phyloP scores from a whole-genome alignment of 1,139 yeast species.

The Diutina ranongensis region DNA sequence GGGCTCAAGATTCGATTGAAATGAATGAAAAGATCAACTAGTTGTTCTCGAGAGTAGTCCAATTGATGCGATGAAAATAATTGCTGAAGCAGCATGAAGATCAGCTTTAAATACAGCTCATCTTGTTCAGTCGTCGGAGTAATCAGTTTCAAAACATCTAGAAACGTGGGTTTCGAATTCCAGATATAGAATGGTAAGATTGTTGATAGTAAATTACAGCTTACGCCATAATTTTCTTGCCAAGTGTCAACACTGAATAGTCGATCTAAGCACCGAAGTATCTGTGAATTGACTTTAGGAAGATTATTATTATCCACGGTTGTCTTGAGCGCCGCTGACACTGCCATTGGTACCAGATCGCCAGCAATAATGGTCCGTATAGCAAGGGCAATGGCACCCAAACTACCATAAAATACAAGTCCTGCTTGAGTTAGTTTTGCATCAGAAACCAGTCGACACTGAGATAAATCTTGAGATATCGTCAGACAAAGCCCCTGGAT shows the following conservation, averaged over 20 bases:
- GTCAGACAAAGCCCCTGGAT: background rate
- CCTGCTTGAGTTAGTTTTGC: background rate
- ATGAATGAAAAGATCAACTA: constrained; percentile 32
- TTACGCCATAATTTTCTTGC: background rate
- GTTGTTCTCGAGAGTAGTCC: constrained; percentile 31
- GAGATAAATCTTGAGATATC: background rate
- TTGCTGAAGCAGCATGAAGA: constrained; percentile 24
- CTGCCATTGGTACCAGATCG: background rate
- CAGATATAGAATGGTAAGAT: constrained; percentile 36
- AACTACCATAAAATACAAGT: background rate
- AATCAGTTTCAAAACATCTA: constrained; percentile 18
- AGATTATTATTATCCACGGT: background rate
- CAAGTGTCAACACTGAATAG: background rate
- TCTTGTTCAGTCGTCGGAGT: constrained; percentile 22
- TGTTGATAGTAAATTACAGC: constrained; percentile 5
- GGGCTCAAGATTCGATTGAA: constrained; percentile 18
- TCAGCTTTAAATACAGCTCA: constrained; percentile 21
- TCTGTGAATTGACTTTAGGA: background rate
- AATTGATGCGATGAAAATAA: constrained; percentile 27
- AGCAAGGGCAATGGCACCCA: background rate
- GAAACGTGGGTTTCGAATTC: constrained; percentile 32
- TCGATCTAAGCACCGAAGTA: constrained; percentile 2
- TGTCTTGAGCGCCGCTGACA: background rate
- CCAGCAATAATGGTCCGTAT: background rate
- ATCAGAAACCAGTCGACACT: background rate